A percentile compares a stretch with the other conserved stretches of the same genome.
These are phyloP conservation scores for Lasiodiplodia gonubiensis DNA, from an alignment of 2,329 filamentous ascomycete genomes.

Conservation along the genomic window DNA sequence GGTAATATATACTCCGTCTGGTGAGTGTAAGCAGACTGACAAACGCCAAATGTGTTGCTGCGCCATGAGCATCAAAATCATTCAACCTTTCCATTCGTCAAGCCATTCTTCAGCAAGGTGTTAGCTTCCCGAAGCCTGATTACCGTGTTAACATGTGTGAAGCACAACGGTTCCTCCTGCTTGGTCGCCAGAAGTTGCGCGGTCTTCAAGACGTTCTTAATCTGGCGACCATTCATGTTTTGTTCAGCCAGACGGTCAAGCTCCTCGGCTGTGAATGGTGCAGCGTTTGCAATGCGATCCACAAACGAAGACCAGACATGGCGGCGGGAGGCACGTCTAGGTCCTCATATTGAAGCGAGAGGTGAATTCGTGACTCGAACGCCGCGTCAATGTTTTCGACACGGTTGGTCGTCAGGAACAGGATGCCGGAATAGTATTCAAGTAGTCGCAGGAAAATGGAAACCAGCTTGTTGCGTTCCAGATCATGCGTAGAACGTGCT, in stretches of 20 bases:
- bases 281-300: conserved; percentile 1
- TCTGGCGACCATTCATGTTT: conserved; percentile 33
- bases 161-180: conserved; percentile 28
- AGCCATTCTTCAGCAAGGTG: conserved; percentile 5
- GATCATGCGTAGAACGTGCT: conserved; percentile 37
- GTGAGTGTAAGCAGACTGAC: background rate
- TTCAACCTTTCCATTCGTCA: conserved; percentile 2
- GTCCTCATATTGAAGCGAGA: conserved; percentile 36
- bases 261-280: conserved; percentile 25
- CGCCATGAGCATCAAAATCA: background rate
- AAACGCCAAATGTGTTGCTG: background rate
- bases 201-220: conserved; percentile 35
- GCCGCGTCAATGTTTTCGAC: conserved; percentile 40
- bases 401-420: conserved; percentile 43
- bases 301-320: conserved; percentile 32
- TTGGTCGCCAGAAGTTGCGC: conserved; percentile 32
- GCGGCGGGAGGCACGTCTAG: conserved; percentile 30
- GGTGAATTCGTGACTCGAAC: conserved; percentile 38
- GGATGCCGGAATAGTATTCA: conserved; percentile 47
- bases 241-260: conserved; percentile 28
- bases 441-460: conserved; percentile 46
- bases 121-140: conserved; percentile 29
- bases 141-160: conserved; percentile 31
- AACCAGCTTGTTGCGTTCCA: conserved; percentile 40
- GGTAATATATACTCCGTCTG: background rate